phyloP scores from a whole-genome alignment of 1,284 basidiomycete genomes.

The Papiliotrema laurentii region DNA sequence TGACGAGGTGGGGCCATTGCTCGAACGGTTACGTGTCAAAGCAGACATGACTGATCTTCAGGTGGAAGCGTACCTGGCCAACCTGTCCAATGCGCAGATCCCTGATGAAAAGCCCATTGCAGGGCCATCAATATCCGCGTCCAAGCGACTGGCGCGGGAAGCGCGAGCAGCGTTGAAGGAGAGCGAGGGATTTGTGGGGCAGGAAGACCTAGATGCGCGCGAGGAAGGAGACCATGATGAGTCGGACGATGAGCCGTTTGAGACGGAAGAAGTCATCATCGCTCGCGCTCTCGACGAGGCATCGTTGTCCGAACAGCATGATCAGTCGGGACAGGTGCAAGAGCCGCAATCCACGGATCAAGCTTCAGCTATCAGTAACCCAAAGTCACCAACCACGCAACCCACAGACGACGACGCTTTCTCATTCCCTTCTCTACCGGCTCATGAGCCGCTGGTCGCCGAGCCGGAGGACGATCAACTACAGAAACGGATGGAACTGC shows the following conservation, averaged over 20 bases:
- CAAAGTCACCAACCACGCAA: constrained; percentile 1
- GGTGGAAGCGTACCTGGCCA: constrained; percentile 9
- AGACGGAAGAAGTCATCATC: constrained; percentile 33
- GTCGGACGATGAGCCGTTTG: constrained; percentile 17
- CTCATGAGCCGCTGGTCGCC: constrained; percentile 11
- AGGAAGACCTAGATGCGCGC: neutral
- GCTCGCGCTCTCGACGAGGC: constrained; percentile 31
- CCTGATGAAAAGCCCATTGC: neutral
- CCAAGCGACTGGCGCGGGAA: constrained; percentile 10
- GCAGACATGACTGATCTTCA: neutral
- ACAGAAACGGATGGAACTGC: constrained; percentile 18
- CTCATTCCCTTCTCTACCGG: constrained; percentile 22
- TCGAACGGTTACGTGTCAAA: neutral
- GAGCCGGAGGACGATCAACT: constrained; percentile 14
- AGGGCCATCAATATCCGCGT: neutral
- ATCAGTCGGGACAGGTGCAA: neutral
- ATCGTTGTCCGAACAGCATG: constrained; percentile 1
- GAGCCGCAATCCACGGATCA: neutral
- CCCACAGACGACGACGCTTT: constrained; percentile 2
- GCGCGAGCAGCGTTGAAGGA: constrained; percentile 8
- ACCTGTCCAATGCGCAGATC: neutral
- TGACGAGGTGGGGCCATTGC: neutral
- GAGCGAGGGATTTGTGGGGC: neutral
- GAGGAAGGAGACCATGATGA: constrained; percentile 5
- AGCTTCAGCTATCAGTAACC: neutral